phyloP scores from a whole-genome alignment of 2,329 filamentous ascomycete species.

The Karstenula rhodostoma region DNA sequence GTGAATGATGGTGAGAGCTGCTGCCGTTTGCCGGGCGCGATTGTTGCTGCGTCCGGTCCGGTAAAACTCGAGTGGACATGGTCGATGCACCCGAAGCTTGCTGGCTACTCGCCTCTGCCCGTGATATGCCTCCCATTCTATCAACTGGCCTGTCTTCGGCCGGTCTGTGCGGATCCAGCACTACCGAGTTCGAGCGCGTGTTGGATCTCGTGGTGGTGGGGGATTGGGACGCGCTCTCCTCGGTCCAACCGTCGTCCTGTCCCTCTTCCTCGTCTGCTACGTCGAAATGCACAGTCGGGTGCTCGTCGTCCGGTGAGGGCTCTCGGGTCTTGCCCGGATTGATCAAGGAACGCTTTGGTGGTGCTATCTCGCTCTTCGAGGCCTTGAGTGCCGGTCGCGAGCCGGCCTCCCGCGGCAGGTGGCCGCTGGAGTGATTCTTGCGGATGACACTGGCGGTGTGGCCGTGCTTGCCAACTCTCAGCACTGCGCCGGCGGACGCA shows the following conservation, averaged over 20 bases:
- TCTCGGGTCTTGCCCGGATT: constrained; percentile 41
- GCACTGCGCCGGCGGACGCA: constrained; percentile 50
- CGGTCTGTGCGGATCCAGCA: constrained; percentile 42
- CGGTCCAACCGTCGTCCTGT: constrained; percentile 51
- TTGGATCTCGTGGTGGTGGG: constrained; percentile 52
- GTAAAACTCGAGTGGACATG: constrained; percentile 22
- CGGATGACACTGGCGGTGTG: constrained; percentile 40
- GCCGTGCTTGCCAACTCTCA: constrained; percentile 43
- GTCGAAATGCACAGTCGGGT: constrained; percentile 53
- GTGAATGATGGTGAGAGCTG: constrained; percentile 44
- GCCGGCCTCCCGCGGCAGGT: constrained; percentile 52
- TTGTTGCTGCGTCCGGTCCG: constrained; percentile 36
- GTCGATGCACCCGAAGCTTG: constrained; percentile 20
- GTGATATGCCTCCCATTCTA: constrained; percentile 23
- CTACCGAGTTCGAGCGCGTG: constrained; percentile 51
- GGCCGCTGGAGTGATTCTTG: constrained; percentile 56
- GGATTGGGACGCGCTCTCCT: constrained; percentile 53
- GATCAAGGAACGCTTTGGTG: constrained; percentile 39
- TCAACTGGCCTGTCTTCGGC: constrained; percentile 14
- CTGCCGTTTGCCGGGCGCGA: constrained; percentile 39
- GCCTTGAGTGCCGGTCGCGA: constrained; percentile 50
- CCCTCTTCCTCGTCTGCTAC: constrained; percentile 45
- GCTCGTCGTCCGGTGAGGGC: constrained; percentile 44
- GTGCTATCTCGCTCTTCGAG: constrained; percentile 43
- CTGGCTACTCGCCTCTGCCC: constrained; percentile 26